These are phyloP conservation scores for Kwoniella europaea DNA, from an alignment of 768 basidiomycete genomes.

Conservation along the genomic window DNA sequence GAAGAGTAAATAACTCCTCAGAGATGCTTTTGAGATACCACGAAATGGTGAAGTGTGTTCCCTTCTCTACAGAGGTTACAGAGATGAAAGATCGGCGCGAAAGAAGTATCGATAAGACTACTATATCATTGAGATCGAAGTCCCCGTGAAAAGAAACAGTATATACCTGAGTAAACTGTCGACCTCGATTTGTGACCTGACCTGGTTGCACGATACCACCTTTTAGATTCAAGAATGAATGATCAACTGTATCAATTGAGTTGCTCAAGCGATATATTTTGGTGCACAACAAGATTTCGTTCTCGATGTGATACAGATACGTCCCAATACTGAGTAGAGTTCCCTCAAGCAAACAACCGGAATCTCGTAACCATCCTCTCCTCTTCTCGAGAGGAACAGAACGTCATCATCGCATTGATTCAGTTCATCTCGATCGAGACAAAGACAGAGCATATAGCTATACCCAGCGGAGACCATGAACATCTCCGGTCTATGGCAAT, in stretches of 20 bases:
- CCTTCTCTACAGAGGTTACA: background rate
- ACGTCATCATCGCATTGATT: conserved; percentile 1
- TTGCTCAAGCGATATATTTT: too few relatives aligned
- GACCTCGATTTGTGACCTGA: too few relatives aligned
- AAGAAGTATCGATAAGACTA: too few relatives aligned
- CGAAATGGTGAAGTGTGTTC: conserved; percentile 6
- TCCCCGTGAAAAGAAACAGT: background rate
- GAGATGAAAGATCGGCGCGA: background rate
- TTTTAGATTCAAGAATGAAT: too few relatives aligned
- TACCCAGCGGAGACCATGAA: background rate
- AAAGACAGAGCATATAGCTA: too few relatives aligned
- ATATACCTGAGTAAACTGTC: too few relatives aligned
- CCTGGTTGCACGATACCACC: too few relatives aligned
- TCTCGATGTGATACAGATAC: background rate
- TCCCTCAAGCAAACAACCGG: background rate
- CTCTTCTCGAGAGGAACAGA: background rate
- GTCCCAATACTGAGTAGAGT: background rate
- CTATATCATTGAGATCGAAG: background rate
- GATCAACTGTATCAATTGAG: too few relatives aligned
- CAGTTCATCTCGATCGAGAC: background rate
- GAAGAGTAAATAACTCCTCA: conserved; percentile 21
- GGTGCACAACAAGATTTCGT: too few relatives aligned
- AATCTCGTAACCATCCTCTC: background rate
- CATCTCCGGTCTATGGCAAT: background rate
- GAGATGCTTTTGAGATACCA: conserved; percentile 4